These are phyloP conservation scores for Forsythia suspensa DNA, from an alignment of 257 asterid species.

Conservation along the genomic window DNA sequence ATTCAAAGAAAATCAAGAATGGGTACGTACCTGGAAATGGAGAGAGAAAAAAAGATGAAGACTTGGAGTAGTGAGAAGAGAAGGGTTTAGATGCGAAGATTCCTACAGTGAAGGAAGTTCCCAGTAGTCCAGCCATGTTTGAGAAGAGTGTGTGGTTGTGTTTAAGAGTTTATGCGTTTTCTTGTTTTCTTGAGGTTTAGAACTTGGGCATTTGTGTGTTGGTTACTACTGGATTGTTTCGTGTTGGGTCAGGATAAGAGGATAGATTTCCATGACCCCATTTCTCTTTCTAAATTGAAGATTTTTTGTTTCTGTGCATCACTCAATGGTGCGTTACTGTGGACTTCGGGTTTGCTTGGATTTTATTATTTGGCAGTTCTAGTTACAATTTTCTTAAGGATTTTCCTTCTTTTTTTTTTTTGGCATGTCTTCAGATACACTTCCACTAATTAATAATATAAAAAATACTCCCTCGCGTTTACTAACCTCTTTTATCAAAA, in stretches of 20 bases:
- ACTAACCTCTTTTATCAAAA: too few species aligned
- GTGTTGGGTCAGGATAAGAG: slow-evolving; percentile 54
- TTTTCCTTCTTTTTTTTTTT: too few species aligned
- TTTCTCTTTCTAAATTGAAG: neutral
- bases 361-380: neutral
- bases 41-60: slow-evolving; percentile 34
- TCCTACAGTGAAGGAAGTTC: slow-evolving; percentile 51
- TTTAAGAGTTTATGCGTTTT: neutral
- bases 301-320: neutral
- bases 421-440: too few species aligned
- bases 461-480: too few species aligned
- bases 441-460: too few species aligned
- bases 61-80: slow-evolving; percentile 38
- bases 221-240: slow-evolving; percentile 23
- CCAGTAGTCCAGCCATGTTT: slow-evolving; percentile 54
- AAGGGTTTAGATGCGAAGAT: slow-evolving; percentile 44
- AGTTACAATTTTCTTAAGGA: neutral
- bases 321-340: neutral
- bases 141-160: neutral
- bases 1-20: neutral
- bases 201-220: slow-evolving; percentile 14
- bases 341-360: neutral
- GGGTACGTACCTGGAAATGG: slow-evolving; percentile 40
- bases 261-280: slow-evolving; percentile 54
- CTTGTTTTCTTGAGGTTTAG: neutral